Base-by-base conservation (phyloP, 495 filamentous ascomycete species). In the Rhypophila decipiens region DNA sequence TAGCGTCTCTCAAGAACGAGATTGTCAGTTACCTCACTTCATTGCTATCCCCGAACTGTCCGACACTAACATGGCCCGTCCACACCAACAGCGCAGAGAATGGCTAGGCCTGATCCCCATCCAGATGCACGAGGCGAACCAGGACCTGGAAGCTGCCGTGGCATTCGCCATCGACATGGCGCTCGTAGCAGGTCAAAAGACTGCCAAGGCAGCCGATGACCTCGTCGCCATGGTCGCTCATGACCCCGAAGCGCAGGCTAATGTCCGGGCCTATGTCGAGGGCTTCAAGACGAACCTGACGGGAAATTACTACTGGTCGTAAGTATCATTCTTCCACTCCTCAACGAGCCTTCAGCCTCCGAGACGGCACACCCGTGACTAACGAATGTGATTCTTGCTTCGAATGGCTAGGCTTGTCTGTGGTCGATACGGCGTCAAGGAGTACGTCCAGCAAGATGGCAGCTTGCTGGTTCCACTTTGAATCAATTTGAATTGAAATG, bases 1-100 rank as follows among this genome's bases (percentile, higher is more conserved):
- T 66, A 1, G 24, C 65, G 1, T 66, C 65, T 1, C 20, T 68
- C 5, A 60, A 55, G 20, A 68, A 68, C 36, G 63, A 68, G 45
- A 19, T 60, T n/a, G 50, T 52, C 39, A 45, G 59, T 47, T 15
- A 29, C 53, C 51, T 13, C 42, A 53, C 29, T 48, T 18, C 4
- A 20, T 19, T 4, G 10, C 39, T 27, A 2, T 24, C 8, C 38
- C 38, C 11, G 5, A 11, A 9, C 18, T 17, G 3, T 42, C 15
- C 29, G 7, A 33, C 13, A 33, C 8, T 13, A 8, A 8, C 29
- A 8, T 33, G 7, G 7, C 7, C 29, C 13, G 8, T 33, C 8
- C 13, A 7, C 29, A 7, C 13, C 29, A 33, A 13, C 13, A 49
- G 45, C 12, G 23, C 42, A 2, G 33, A 40, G 17, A 49, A 18